Conservation (phyloP, 1,284 basidiomycete genomes). For the Mycosarcoma maydis region DNA sequence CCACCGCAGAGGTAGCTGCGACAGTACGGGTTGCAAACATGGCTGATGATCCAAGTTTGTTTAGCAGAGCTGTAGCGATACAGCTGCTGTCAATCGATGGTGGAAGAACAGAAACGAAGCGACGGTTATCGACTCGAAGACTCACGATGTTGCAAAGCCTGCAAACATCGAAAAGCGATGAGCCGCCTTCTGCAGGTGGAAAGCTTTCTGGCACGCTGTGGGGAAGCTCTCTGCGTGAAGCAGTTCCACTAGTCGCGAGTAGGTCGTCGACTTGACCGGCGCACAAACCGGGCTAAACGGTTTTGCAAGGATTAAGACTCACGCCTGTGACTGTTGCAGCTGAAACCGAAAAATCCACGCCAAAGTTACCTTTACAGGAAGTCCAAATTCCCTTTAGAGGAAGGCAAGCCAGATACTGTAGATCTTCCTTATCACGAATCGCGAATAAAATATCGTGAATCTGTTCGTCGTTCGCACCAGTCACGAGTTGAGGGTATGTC, state of each 20-base stretch:
- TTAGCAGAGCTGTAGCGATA: too few species aligned
- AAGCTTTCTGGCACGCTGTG: not conserved
- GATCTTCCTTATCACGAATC: conserved; percentile 38
- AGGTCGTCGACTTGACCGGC: conserved; percentile 19
- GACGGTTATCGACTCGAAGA: not conserved
- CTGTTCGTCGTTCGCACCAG: too few species aligned
- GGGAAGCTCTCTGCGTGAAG: not conserved
- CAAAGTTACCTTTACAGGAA: conserved; percentile 42
- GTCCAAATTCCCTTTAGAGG: conserved; percentile 49
- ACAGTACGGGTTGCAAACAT: conserved; percentile 31
- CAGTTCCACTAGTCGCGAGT: too few species aligned
- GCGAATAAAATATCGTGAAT: too few species aligned
- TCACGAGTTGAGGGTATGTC: too few species aligned
- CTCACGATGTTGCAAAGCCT: not conserved
- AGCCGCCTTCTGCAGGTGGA: too few species aligned
- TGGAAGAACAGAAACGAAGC: not conserved
- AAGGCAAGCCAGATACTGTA: conserved; percentile 5
- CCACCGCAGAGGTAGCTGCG: conserved; percentile 21
- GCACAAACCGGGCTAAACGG: conserved; percentile 17
- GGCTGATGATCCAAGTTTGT: too few species aligned
- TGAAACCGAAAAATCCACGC: conserved; percentile 9
- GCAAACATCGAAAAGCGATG: too few species aligned
- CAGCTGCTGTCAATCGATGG: too few species aligned
- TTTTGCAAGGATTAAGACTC: too few species aligned
- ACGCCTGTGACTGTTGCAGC: conserved; percentile 1